phyloP scores from a whole-genome alignment of 345 rosid species.

The Luvunga scandens region DNA sequence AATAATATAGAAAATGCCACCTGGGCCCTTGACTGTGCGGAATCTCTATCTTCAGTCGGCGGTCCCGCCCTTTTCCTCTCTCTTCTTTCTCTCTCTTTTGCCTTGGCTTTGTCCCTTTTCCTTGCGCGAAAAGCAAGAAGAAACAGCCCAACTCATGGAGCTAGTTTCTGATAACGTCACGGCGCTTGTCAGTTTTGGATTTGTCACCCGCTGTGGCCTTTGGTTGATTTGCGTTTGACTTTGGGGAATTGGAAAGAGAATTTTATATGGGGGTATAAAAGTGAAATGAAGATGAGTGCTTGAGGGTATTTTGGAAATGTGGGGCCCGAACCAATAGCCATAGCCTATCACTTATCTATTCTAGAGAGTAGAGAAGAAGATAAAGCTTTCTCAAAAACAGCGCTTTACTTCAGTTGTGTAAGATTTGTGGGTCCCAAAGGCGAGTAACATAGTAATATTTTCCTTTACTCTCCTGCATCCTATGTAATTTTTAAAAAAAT shows the following conservation, averaged over 20 bases:
- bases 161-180: not conserved
- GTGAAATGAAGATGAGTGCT: too few species aligned
- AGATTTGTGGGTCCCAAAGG: too few species aligned
- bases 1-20: not conserved
- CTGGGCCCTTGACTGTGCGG: not conserved
- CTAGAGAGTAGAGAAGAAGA: too few species aligned
- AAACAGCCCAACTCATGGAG: not conserved
- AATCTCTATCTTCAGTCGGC: constrained; percentile 19
- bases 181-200: not conserved
- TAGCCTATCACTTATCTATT: too few species aligned
- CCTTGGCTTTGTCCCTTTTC: not conserved
- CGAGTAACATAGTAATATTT: too few species aligned
- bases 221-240: not conserved
- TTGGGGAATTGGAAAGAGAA: not conserved
- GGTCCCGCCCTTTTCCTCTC: not conserved
- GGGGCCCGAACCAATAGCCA: not conserved
- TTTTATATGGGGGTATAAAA: not conserved
- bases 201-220: not conserved
- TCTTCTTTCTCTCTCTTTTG: not conserved
- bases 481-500: too few species aligned
- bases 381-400: too few species aligned
- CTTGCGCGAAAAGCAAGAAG: constrained; percentile 29
- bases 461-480: too few species aligned
- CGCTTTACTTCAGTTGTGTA: too few species aligned
- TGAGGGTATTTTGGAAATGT: not conserved